Evolutionary conservation across 768 basidiomycete genomes (phyloP), one percentile per base, ranked within the genome.

Genomic region (Ramaria sp.): DNA sequence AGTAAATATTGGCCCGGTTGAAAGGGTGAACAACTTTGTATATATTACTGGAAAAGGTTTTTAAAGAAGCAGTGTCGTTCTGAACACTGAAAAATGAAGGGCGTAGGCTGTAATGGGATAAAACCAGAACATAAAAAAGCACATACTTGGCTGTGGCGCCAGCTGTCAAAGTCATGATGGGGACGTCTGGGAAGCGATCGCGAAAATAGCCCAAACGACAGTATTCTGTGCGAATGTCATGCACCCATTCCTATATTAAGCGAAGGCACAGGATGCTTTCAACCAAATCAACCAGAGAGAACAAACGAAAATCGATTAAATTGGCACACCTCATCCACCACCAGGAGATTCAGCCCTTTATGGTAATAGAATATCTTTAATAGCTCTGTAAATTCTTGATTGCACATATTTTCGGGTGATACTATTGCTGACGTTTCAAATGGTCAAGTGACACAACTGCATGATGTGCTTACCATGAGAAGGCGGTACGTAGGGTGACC

Each of bases 221-320:
- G 62, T 90, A 92, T 41, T 88, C 83, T 30, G 66, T 72, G 25
- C 89, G 78, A 63, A 89, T 89, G 60, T 88, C 81, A 47, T 88
- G 86, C 0, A 86, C 87, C 88, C 87, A 90, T 72, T 89, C 88
- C 83, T 88, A 58, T 5, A n/a, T n/a, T n/a, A n/a, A n/a, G n/a
- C n/a, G n/a, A n/a, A n/a, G n/a, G n/a, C n/a, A n/a, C n/a, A n/a
- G n/a, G n/a, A n/a, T n/a, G n/a, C n/a, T n/a, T n/a, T n/a, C n/a
- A n/a, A n/a, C n/a, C n/a, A n/a, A n/a, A n/a, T n/a, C n/a, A n/a
- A n/a, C n/a, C n/a, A n/a, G n/a, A n/a, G n/a, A n/a, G n/a, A n/a
- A n/a, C n/a, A n/a, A n/a, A n/a, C n/a, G n/a, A n/a, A n/a, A n/a
- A n/a, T n/a, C n/a, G n/a, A n/a, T n/a, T n/a, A n/a, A n/a, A n/a